Evolutionary conservation across 1,284 basidiomycete species (phyloP).

Genomic region (Agaricales sp.): DNA sequence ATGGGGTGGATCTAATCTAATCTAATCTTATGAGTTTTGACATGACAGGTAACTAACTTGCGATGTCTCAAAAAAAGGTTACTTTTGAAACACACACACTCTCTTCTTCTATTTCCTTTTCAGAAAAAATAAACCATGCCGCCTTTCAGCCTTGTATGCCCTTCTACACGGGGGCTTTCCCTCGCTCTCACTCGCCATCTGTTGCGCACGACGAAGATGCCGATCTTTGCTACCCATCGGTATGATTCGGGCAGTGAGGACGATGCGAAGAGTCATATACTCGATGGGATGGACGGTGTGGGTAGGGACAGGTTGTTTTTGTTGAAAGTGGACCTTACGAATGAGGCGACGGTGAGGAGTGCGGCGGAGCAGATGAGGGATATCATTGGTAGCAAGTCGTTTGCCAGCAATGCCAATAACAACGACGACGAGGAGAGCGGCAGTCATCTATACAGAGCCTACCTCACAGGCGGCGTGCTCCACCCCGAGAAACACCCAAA

Average conservation of each 20-base stretch:
- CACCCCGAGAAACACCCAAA: slow-evolving; percentile 46
- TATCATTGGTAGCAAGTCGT: neutral
- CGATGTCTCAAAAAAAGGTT: too few relatives aligned
- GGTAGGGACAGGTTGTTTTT: slow-evolving; percentile 20
- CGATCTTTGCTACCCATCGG: slow-evolving; percentile 47
- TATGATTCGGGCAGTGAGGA: slow-evolving; percentile 21
- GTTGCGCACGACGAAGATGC: slow-evolving; percentile 36
- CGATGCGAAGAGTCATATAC: slow-evolving; percentile 29
- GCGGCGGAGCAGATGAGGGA: neutral
- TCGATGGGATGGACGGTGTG: slow-evolving; percentile 29
- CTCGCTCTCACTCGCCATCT: slow-evolving; percentile 46
- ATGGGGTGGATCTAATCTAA: too few relatives aligned
- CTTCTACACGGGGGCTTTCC: slow-evolving; percentile 41
- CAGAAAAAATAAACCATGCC: slow-evolving; percentile 5
- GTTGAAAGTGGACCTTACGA: neutral
- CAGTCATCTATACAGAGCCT: slow-evolving; percentile 41
- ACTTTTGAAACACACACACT: too few relatives aligned
- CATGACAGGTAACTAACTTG: too few relatives aligned
- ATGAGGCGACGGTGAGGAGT: neutral
- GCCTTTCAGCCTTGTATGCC: slow-evolving; percentile 36
- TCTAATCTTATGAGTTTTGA: too few relatives aligned
- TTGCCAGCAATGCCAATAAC: slow-evolving; percentile 26
- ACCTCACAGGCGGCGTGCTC: slow-evolving; percentile 46
- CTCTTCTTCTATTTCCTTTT: too few relatives aligned
- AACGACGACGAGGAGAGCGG: slow-evolving; percentile 33